phyloP scores from a whole-genome alignment of 2,329 filamentous ascomycete species.

The Arthroderma sp. region DNA sequence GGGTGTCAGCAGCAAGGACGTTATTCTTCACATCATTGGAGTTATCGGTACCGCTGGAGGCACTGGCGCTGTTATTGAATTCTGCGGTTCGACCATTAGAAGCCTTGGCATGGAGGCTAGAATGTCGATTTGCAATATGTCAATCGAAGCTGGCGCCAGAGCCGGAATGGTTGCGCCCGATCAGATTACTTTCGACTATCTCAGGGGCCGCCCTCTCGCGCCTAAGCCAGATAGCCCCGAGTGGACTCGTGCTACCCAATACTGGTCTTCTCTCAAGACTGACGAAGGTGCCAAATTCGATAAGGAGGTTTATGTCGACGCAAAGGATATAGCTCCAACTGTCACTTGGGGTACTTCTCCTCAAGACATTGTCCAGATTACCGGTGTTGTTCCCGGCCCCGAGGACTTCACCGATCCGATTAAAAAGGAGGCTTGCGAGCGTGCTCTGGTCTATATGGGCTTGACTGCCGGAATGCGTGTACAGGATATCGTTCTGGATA shows the following conservation, averaged over 20 bases:
- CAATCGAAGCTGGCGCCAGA: conserved; percentile 87
- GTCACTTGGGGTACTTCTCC: conserved; percentile 96
- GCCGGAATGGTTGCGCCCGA: conserved; percentile 96
- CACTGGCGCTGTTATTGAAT: conserved; percentile 90
- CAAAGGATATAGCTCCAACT: conserved; percentile 84
- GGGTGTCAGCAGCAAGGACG: conserved; percentile 91
- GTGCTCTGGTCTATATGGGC: conserved; percentile 94
- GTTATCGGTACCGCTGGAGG: conserved; percentile 90
- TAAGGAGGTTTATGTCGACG: conserved; percentile 75
- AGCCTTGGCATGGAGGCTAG: conserved; percentile 86
- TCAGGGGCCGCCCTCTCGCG: conserved; percentile 79
- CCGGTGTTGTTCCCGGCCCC: conserved; percentile 75
- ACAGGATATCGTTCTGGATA: conserved; percentile 85
- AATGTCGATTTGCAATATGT: conserved; percentile 99
- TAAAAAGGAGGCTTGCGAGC: conserved; percentile 66
- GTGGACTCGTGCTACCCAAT: conserved; percentile 77
- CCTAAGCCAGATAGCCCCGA: conserved; percentile 71
- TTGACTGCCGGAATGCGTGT: conserved; percentile 73
- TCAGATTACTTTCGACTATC: conserved; percentile 85
- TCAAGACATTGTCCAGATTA: conserved; percentile 92
- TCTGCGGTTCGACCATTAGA: conserved; percentile 87
- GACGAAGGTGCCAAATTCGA: conserved; percentile 86
- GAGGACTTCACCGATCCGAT: conserved; percentile 68
- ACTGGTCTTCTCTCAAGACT: conserved; percentile 77
- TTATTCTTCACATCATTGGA: conserved; percentile 86